Base-by-base conservation (phyloP, 129 eudicot species). In the Saposhnikovia divaricata region DNA sequence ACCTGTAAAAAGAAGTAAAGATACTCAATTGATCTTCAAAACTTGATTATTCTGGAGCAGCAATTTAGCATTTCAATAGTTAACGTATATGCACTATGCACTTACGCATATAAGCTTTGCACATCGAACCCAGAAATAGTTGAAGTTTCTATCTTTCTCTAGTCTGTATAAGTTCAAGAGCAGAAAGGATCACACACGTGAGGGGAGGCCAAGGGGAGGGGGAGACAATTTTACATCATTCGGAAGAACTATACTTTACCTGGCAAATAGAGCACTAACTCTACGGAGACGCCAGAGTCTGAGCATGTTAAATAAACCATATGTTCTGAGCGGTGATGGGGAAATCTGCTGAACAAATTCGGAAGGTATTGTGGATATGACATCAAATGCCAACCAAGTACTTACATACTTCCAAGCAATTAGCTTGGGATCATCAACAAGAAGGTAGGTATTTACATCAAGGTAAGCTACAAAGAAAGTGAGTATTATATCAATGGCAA, bases 241-340 rank as follows among this genome's bases (percentile, higher is more conserved):
- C 43, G 21, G 76, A 80, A 66, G 43, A 77, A 57, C 59, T 16
- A 80, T 74, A 19, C 5, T 48, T 50, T 84, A 93, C 98, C 97
- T 82, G 71, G 98, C 80, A 85, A 94, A 94, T 61, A 90, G 84
- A 76, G 92, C 84, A 73, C 96, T 90, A 78, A 90, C 98, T 89
- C 98, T 90, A 44, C 97, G 88, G 66, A 95, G 87, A 77, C 99
- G 94, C 99, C 99, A 95, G 19, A 95, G 96, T 79, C 98, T 92
- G 78, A 87, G 92, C 98, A 94, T 94, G 82, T 91, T 94, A 83
- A 86, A 94, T 81, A 89, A 79, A 48, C 97, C 98, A 91, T 94
- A 94, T 23, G 85, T 50, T 37, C 80, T 90, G 55, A 87, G 75
- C 65, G 89, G 80, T 50, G 79, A 15, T 19, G 97, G 87, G 63